Percentiles rank a stretch among this genome's conserved stretches.
Conservation (phyloP, 768 basidiomycete genomes). For the Tubosaeta sp. region DNA sequence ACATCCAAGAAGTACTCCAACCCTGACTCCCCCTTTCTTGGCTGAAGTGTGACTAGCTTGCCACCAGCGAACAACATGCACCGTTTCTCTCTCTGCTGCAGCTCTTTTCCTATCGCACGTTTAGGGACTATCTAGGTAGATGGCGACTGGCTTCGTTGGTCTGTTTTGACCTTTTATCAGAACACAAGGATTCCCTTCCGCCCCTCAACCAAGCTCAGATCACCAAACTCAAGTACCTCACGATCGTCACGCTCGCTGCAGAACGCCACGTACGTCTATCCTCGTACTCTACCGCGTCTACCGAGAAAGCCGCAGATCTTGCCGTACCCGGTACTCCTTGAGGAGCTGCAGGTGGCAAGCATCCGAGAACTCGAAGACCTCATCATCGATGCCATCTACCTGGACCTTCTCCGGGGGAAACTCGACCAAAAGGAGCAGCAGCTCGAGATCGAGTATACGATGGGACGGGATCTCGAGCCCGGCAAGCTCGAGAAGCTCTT, state of each 20-base stretch:
- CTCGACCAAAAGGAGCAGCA: constrained; percentile 90
- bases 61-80: constrained; percentile 56
- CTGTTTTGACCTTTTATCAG: constrained; percentile 35
- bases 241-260: constrained; percentile 80
- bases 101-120: constrained; percentile 89
- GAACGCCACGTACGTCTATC: constrained; percentile 61
- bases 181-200: constrained; percentile 62
- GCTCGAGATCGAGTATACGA: constrained; percentile 87
- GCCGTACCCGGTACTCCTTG: constrained; percentile 70
- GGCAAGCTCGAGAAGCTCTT: constrained; percentile 60
- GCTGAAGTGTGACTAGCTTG: constrained; percentile 50
- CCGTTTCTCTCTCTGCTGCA: constrained; percentile 65
- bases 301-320: constrained; percentile 53
- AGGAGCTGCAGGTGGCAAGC: constrained; percentile 66
- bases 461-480: constrained; percentile 88
- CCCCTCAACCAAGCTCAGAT: constrained; percentile 67
- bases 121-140: constrained; percentile 75
- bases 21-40: neutral
- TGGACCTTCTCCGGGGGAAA: constrained; percentile 83
- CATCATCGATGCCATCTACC: constrained; percentile 95
- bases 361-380: constrained; percentile 93
- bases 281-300: neutral
- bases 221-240: constrained; percentile 88
- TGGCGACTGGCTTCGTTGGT: neutral
- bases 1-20: constrained; percentile 70